Evolutionary conservation across 352 stramenopile genomes (phyloP).

Genomic region (Phytopythium sindhum): DNA sequence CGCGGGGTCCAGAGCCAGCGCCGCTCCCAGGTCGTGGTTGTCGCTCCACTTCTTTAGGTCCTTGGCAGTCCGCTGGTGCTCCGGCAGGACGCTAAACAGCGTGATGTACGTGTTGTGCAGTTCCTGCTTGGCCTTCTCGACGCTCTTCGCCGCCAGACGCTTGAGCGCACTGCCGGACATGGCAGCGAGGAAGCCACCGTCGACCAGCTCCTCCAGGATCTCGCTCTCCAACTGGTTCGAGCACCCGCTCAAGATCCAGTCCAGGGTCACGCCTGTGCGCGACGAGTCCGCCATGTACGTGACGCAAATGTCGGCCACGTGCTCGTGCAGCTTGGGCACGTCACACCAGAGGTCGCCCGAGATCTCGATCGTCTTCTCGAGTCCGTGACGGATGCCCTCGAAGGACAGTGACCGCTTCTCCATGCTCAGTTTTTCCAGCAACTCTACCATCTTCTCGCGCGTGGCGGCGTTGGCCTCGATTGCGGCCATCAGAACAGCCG

Average conservation of each 20-base stretch:
- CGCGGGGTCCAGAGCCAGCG: constrained; percentile 51
- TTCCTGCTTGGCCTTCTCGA: constrained; percentile 47
- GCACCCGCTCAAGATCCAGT: constrained; percentile 64
- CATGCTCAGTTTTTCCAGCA: constrained; percentile 61
- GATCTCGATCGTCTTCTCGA: constrained; percentile 58
- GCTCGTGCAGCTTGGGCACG: constrained; percentile 77
- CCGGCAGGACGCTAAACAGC: constrained; percentile 52
- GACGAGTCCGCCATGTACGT: constrained; percentile 65
- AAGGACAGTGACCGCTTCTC: constrained; percentile 58
- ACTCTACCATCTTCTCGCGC: constrained; percentile 60
- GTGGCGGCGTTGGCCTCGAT: constrained; percentile 61
- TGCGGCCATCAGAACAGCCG: constrained; percentile 51
- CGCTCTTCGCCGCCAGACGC: constrained; percentile 31
- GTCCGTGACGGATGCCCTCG: constrained; percentile 50
- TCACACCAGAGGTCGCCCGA: constrained; percentile 76
- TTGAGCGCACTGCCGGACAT: constrained; percentile 46
- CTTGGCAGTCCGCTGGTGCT: constrained; percentile 39
- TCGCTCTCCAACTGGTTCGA: constrained; percentile 47
- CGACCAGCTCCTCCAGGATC: constrained; percentile 62
- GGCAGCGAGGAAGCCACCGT: constrained; percentile 63
- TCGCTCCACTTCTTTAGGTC: constrained; percentile 70
- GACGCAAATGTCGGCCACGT: constrained; percentile 67
- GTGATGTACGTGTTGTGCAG: constrained; percentile 50
- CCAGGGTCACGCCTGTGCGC: constrained; percentile 53
- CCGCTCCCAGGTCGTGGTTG: constrained; percentile 52